Evolutionary conservation across 2,329 filamentous ascomycete species (phyloP), one percentile per base, ranked within the genome.

Genomic region (Exserohilum rostratum): DNA sequence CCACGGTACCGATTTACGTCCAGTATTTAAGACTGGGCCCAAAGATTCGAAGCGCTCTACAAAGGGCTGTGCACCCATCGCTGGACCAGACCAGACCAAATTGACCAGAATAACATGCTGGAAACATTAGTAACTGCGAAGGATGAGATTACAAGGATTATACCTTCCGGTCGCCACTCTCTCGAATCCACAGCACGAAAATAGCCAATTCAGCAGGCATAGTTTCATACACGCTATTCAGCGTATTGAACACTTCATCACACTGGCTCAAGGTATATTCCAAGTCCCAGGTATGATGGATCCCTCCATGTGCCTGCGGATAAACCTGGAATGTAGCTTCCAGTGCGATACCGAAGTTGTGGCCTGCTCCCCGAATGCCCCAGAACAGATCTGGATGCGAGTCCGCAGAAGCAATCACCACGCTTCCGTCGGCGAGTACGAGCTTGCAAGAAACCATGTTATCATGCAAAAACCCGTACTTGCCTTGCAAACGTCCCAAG

Each of bases 251-350:
- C 0, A 53, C 45, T 6, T 35, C 50, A 37, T 53, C 50, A 15
- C 44, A 53, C 30, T 43, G 44, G 42, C 43, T 37, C 9, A 53
- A 22, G 13, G 44, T 44, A 20, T 48, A 53, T 37, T 53, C 44
- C 12, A 53, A 22, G n/a, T 48, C 50, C 50, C 44, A 53, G 15
- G 50, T 43, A 27, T 53, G 50, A 29, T 53, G 50, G 6, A 53
- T 35, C 2, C 50, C 44, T 25, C 38, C 50, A 15, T 53, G 17
- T 30, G 31, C 30, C 17, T 53, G 50, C 13, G 44, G 37, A n/a
- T 48, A 48, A 15, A 48, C 50, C 5, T 43, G 44, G 2, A 53
- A 53, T 9, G 44, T 48, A 5, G 45, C 44, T 37, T 53, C 50
- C 13, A 48, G 37, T 48, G 50, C 50, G 5, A 53, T 53, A 3